Conservation (phyloP, 108 stramenopile genomes). For the Nitzschia inconspicua region DNA sequence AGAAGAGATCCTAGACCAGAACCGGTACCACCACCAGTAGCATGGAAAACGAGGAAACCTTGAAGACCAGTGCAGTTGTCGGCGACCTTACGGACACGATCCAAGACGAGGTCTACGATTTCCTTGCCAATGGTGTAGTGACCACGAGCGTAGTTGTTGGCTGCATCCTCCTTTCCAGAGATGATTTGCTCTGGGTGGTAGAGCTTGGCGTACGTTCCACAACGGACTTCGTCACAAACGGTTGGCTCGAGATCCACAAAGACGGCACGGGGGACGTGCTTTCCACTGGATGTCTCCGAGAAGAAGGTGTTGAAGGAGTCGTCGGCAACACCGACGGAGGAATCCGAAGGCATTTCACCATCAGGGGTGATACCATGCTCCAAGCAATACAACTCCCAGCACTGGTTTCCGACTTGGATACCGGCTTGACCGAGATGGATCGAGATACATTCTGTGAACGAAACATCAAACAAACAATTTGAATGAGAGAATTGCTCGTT, state of each 20-base stretch:
- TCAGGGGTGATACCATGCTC: constrained; percentile 97
- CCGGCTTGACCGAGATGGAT: constrained; percentile 93
- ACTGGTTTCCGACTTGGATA: constrained; percentile 95
- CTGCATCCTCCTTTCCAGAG: constrained; percentile 99
- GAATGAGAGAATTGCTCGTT: not conserved
- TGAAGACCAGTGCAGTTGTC: constrained; percentile 99
- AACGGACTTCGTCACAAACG: constrained; percentile 94
- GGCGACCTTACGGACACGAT: constrained; percentile 97
- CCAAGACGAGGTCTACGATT: constrained; percentile 95
- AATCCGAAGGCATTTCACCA: constrained; percentile 87
- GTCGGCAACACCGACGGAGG: constrained; percentile 72
- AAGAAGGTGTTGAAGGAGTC: constrained; percentile 98
- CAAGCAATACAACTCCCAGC: constrained; percentile 98
- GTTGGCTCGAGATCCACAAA: constrained; percentile 98
- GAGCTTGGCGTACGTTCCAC: constrained; percentile 86
- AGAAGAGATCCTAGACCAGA: constrained; percentile 98
- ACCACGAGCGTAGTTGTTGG: constrained; percentile 99
- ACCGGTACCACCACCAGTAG: constrained; percentile 98
- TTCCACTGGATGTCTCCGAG: constrained; percentile 95
- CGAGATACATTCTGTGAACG: constrained; percentile 49
- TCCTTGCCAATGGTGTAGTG: constrained; percentile 99
- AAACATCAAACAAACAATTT: not conserved
- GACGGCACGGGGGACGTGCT: constrained; percentile 98
- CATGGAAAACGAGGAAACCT: constrained; percentile 99
- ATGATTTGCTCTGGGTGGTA: constrained; percentile 99